These are phyloP conservation scores for Salix udensis DNA, from an alignment of 345 rosid species.

Conservation along the genomic window DNA sequence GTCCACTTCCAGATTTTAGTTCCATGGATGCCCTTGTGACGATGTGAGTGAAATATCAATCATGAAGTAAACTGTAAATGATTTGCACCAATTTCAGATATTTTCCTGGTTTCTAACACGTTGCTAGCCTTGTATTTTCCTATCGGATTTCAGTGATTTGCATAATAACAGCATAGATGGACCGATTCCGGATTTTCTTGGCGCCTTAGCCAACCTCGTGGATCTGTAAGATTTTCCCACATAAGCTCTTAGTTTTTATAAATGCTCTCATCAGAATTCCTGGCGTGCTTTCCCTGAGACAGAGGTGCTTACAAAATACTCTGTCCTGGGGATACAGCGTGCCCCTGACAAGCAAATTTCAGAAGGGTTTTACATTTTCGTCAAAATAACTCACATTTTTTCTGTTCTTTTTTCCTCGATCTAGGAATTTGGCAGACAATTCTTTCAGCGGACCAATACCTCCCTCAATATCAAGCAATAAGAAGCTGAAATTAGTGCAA, in stretches of 20 bases:
- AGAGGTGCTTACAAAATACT: background rate
- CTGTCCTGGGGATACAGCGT: background rate
- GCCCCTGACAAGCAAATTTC: background rate
- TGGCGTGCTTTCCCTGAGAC: background rate
- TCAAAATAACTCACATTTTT: background rate
- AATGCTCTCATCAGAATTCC: background rate
- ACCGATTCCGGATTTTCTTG: slow-evolving; percentile 26
- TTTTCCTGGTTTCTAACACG: background rate
- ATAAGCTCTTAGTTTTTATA: background rate
- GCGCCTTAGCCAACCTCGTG: slow-evolving; percentile 8
- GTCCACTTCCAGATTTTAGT: slow-evolving; percentile 45
- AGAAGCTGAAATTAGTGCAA: slow-evolving; percentile 27
- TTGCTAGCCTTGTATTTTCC: background rate
- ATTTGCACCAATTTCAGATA: background rate
- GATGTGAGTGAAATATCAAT: slow-evolving; percentile 26
- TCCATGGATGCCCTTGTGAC: slow-evolving; percentile 41
- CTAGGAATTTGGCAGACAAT: slow-evolving; percentile 21
- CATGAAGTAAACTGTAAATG: background rate
- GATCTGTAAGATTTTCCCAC: slow-evolving; percentile 12
- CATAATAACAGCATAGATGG: slow-evolving; percentile 21
- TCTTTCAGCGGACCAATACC: slow-evolving; percentile 23
- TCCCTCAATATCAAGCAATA: slow-evolving; percentile 11
- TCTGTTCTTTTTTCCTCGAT: background rate
- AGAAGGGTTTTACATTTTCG: background rate
- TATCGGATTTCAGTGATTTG: slow-evolving; percentile 11